phyloP scores from a whole-genome alignment of 2,329 filamentous ascomycete species.

The Metarhizium humberi region DNA sequence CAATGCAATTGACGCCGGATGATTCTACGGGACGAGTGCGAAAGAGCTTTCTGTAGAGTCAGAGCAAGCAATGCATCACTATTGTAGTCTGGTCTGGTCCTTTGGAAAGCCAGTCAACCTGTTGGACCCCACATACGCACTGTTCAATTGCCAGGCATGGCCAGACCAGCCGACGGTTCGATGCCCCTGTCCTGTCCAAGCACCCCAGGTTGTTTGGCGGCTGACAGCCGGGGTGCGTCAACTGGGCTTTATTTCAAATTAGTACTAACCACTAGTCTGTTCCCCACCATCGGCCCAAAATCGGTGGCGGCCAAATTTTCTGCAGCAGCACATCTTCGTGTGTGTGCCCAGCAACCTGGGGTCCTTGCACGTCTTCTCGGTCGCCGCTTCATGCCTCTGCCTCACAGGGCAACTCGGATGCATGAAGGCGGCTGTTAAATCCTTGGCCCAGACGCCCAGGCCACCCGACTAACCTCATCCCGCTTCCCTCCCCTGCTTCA shows the following conservation, averaged over 20 bases:
- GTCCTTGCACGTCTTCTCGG: background rate
- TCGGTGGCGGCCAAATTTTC: background rate
- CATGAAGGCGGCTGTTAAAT: background rate
- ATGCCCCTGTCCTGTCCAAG: too few species aligned
- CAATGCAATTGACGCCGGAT: too few species aligned
- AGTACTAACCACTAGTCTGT: background rate
- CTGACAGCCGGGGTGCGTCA: background rate
- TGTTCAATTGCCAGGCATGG: too few species aligned
- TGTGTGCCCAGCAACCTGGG: background rate
- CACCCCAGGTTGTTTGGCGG: too few species aligned
- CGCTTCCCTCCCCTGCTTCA: background rate
- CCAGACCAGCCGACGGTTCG: too few species aligned
- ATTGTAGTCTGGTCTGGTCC: too few species aligned
- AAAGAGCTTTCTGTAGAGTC: too few species aligned
- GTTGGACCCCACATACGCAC: too few species aligned
- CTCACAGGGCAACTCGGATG: background rate
- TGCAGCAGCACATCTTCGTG: background rate
- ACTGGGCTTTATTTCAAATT: too few species aligned
- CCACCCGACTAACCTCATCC: background rate
- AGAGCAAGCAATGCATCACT: too few species aligned
- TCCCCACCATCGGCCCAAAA: background rate
- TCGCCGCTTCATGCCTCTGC: background rate
- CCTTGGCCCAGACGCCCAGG: background rate
- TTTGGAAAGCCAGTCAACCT: too few species aligned
- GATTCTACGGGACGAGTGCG: too few species aligned